phyloP scores from a whole-genome alignment of 106 monocot species.

The Vanilla planifolia region DNA sequence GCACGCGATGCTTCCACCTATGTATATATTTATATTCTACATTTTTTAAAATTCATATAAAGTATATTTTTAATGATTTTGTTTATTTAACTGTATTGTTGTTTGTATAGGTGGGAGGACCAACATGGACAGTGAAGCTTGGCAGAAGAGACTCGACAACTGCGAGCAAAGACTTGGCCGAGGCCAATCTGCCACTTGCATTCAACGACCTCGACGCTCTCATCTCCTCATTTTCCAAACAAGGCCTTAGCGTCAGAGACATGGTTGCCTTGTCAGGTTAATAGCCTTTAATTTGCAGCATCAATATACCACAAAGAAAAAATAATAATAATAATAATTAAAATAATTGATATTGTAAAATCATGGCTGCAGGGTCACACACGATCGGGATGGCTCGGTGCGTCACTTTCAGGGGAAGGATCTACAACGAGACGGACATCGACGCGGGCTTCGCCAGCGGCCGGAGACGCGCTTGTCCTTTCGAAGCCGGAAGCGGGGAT shows the following conservation, averaged over 20 bases:
- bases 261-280: conserved; percentile 30
- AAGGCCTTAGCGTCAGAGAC: conserved; percentile 16
- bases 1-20: conserved; percentile 20
- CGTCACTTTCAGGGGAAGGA: conserved; percentile 9
- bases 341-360: no score
- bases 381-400: conserved; percentile 15
- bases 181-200: conserved; percentile 7
- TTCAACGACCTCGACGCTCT: conserved; percentile 9
- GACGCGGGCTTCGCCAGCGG: conserved; percentile 10
- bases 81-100: background rate
- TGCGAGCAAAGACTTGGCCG: conserved; percentile 8
- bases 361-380: no score
- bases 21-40: background rate
- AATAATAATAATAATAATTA: no score
- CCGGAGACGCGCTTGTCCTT: no score
- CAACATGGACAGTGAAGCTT: conserved; percentile 22
- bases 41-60: no score
- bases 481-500: no score
- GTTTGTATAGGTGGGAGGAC: conserved; percentile 15
- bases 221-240: background rate
- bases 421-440: conserved; percentile 26
- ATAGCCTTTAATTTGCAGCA: no score
- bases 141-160: conserved; percentile 27
- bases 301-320: no score
- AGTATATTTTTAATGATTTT: no score